Conservation (phyloP, 805 yeast species). For the Wickerhamia fluorescens region DNA sequence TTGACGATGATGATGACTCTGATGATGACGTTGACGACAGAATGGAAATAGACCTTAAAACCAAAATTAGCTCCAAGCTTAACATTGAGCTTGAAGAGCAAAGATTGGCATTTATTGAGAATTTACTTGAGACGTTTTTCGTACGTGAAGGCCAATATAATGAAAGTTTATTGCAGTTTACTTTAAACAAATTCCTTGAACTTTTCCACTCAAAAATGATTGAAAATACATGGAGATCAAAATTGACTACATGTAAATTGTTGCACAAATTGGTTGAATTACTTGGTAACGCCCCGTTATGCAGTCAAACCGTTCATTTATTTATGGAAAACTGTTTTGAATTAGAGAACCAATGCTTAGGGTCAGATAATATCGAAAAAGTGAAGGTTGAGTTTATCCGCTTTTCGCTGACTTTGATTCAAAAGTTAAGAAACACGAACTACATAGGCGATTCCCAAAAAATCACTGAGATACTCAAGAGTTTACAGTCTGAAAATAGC, state of each 20-base stretch:
- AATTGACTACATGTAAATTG: constrained; percentile 27
- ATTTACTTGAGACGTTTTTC: constrained; percentile 28
- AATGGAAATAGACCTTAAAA: constrained; percentile 15
- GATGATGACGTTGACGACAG: constrained; percentile 26
- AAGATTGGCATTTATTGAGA: constrained; percentile 28
- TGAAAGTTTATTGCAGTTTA: constrained; percentile 18
- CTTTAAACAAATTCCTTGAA: constrained; percentile 15
- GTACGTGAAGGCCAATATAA: constrained; percentile 6
- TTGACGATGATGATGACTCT: constrained; percentile 23
- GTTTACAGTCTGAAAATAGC: constrained; percentile 6
- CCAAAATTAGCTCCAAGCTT: constrained; percentile 28
- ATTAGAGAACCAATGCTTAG: constrained; percentile 23
- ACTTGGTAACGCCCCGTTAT: background rate
- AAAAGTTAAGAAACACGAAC: constrained; percentile 3
- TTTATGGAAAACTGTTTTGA: constrained; percentile 20
- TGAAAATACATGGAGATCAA: constrained; percentile 56
- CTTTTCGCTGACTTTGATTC: constrained; percentile 16
- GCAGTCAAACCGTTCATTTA: constrained; percentile 3
- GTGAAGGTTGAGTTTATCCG: constrained; percentile 47
- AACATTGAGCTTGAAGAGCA: constrained; percentile 46
- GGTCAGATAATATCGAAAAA: constrained; percentile 43
- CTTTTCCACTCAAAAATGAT: constrained; percentile 19
- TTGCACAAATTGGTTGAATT: constrained; percentile 4
- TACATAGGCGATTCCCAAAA: constrained; percentile 6
- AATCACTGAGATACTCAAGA: constrained; percentile 7